phyloP scores from a whole-genome alignment of 2,329 filamentous ascomycete species.

The Epichloe coenophiala region DNA sequence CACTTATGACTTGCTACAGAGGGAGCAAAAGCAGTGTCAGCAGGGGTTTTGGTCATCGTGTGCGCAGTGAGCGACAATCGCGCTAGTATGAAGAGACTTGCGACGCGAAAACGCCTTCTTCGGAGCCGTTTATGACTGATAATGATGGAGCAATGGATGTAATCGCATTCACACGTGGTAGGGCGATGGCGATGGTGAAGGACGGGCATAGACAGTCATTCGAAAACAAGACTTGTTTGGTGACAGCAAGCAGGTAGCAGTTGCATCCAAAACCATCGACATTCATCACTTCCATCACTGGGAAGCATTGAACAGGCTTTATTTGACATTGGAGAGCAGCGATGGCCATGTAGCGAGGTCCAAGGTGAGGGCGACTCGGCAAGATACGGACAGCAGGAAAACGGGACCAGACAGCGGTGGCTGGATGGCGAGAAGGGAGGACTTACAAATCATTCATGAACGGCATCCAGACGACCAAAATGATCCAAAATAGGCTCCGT shows the following conservation, averaged over 20 bases:
- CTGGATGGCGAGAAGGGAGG: slow-evolving; percentile 9
- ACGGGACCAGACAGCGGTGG: slow-evolving; percentile 6
- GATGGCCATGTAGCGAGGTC: slow-evolving; percentile 21
- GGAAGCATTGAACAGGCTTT: slow-evolving; percentile 12
- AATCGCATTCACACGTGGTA: slow-evolving; percentile 30
- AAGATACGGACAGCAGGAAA: slow-evolving; percentile 23
- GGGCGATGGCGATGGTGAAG: slow-evolving; percentile 33
- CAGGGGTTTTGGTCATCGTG: slow-evolving; percentile 8
- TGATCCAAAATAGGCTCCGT: slow-evolving; percentile 11
- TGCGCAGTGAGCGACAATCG: slow-evolving; percentile 10
- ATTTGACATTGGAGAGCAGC: slow-evolving; percentile 14
- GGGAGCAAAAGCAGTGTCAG: slow-evolving; percentile 23
- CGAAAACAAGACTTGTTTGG: slow-evolving; percentile 12
- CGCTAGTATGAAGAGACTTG: slow-evolving; percentile 11
- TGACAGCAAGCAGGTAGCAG: slow-evolving; percentile 10
- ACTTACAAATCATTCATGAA: slow-evolving; percentile 41
- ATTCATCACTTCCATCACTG: slow-evolving; percentile 23
- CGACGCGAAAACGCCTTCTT: slow-evolving; percentile 15
- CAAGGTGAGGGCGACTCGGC: slow-evolving; percentile 22
- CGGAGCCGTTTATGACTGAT: slow-evolving; percentile 8
- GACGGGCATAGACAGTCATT: slow-evolving; percentile 32
- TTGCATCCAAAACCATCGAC: slow-evolving; percentile 19
- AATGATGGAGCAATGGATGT: slow-evolving; percentile 21
- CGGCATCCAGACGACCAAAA: slow-evolving; percentile 23
- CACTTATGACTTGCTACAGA: slow-evolving; percentile 38